phyloP scores from a whole-genome alignment of 371 early-diverging fungal species.

The Amoeboaphelidium protococcarum region DNA sequence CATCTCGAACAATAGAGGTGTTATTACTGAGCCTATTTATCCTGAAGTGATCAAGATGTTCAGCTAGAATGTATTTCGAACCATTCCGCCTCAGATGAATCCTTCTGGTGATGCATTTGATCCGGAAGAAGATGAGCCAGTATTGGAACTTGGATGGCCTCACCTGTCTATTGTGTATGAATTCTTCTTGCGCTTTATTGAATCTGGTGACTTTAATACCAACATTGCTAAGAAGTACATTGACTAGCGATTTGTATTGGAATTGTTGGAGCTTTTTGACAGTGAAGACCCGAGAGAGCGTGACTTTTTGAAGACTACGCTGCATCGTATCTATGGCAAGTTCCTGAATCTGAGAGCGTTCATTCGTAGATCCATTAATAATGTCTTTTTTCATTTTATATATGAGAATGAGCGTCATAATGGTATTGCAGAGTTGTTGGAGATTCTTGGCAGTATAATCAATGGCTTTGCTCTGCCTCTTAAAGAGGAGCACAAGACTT shows the following conservation, averaged over 20 bases:
- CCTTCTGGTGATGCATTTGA: conserved; percentile 77
- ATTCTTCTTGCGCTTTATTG: conserved; percentile 83
- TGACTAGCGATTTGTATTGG: conserved; percentile 57
- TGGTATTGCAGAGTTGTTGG: conserved; percentile 85
- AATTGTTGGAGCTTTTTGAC: conserved; percentile 81
- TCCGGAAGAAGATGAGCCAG: conserved; percentile 94
- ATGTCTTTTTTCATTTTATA: conserved; percentile 84
- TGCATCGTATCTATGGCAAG: conserved; percentile 91
- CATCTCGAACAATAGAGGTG: conserved; percentile 50
- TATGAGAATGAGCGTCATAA: conserved; percentile 87
- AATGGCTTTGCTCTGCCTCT: conserved; percentile 91
- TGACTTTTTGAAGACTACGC: conserved; percentile 82
- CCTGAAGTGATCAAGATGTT: conserved; percentile 75
- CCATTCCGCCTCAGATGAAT: conserved; percentile 73
- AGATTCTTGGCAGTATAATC: conserved; percentile 91
- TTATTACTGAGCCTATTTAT: conserved; percentile 58
- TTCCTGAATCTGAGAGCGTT: conserved; percentile 79
- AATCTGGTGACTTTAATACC: conserved; percentile 83
- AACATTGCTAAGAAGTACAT: conserved; percentile 80
- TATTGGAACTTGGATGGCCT: conserved; percentile 84
- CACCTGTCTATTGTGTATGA: conserved; percentile 90
- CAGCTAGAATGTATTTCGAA: conserved; percentile 66
- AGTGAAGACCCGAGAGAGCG: conserved; percentile 92
- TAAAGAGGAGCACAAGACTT: conserved; percentile 88
- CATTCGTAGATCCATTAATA: conserved; percentile 79